Base-by-base conservation (phyloP, 2,329 filamentous ascomycete genomes). In the Ramularia endophylla region DNA sequence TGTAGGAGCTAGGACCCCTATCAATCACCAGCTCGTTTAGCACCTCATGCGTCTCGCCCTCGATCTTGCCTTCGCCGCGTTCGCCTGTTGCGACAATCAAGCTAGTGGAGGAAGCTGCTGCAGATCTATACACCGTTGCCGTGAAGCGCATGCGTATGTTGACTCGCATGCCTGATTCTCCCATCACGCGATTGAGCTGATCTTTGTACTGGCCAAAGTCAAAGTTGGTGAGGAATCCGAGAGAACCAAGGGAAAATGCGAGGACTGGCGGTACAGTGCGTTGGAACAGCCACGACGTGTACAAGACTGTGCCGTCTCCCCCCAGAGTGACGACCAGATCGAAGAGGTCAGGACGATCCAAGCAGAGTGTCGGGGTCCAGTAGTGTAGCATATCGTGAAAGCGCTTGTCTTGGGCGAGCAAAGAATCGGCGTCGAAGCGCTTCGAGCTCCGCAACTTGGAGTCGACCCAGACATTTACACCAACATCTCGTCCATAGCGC, bases 71-170 rank as follows among this genome's bases (percentile, higher is more conserved):
- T 9, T 63, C 41, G 18, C 37, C 43, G 28, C 43, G 43, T 17
- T 43, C 36, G 32, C 42, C 44, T 9, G 38, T 46, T 16, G 53
- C 41, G 53, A 41, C 50, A 55, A 54, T 32, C 58, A 52, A 5
- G 53, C 41, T 12, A 55, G 51, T 9, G 51, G 48, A 12, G 47
- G 27, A 13, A 46, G 53, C 53, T 12, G 52, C 63, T 3, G 68
- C 65, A 20, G 76, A 79, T 32, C 90, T 84, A 70, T 90, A 95
- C 7, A 98, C 89, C 0, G 92, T 97, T 69, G 90, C 97, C 12
- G 92, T 98, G 65, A 98, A 98, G 48, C 92, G 85, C 92, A 98
- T 98, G 53, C 92, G 87, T 54, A 98, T 73, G 60, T 95, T 97
- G 46, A 97, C 90, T 40, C 90, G 84, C 90, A 98, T 97, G 41